Evolutionary conservation across 441 rosid genomes (phyloP), one percentile per base, ranked within the genome.

Genomic region (Arabidopsis lyrata): DNA sequence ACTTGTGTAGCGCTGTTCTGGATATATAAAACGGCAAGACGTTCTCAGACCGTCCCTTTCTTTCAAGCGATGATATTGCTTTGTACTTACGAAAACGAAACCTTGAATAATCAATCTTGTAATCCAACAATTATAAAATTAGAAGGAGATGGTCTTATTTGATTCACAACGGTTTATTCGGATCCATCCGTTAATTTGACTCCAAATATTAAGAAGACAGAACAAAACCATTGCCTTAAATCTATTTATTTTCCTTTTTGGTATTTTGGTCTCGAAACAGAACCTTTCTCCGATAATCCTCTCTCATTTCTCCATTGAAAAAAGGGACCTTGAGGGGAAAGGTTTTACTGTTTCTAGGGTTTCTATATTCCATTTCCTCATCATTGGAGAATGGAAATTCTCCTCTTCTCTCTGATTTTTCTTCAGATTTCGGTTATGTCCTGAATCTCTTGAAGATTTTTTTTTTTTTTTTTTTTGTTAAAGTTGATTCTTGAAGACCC

Each of bases 1-100:
- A 76, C 56, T 39, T 38, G 38, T 55, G 41, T 6, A 63, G 67
- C 75, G 71, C 48, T 63, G 70, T 36, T 7, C 31, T 18, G 5
- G 66, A 29, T 76, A 42, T 47, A 56, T 63, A 76, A 76, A 56
- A 63, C 49, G 35, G 62, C 76, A 64, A 47, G 63, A 49, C 22
- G 66, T n/a, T 44, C 38, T 35, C 10, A 24, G 27, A 24, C 27
- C 27, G 4, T 24, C 4, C 27, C 27, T 24, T 22, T 24, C 27
- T 24, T 24, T 22, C 24, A 22, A 22, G 24, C 24, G 24, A 22
- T 22, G 24, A 22, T 22, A 2, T 27, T 27, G 31, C 31, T 27
- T 27, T 27, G 31, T 0, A 27, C 31, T 27, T 27, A 27, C 31
- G 31, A n/a, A 27, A 27, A 27, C 31, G 31, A 27, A 27, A 27